Evolutionary conservation across 352 stramenopile genomes (phyloP).

Genomic region (Blastocystis sp.): DNA sequence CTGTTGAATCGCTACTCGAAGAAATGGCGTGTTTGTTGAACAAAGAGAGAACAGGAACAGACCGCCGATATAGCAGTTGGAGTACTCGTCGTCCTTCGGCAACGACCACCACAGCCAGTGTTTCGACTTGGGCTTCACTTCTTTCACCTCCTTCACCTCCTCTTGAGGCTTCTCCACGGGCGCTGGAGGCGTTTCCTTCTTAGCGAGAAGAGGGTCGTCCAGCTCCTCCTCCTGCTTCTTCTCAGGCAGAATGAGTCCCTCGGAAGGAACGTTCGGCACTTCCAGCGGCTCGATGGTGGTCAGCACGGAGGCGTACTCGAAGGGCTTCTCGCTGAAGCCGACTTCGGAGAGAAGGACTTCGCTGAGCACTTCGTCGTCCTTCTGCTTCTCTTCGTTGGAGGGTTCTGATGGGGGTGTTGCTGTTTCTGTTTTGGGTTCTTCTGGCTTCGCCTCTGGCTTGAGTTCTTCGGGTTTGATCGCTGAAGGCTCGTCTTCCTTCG

Average conservation of each 20-base stretch:
- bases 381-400: slow-evolving; percentile 4
- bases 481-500: not conserved
- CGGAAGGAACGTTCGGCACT: slow-evolving; percentile 11
- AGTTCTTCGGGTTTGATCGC: not conserved
- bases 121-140: not conserved
- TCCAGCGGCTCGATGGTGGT: slow-evolving; percentile 26
- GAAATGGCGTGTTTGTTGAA: slow-evolving; percentile 24
- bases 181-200: not conserved
- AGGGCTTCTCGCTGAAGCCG: not conserved
- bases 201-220: not conserved
- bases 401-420: not conserved
- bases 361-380: not conserved
- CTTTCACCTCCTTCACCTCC: not conserved
- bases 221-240: slow-evolving; percentile 27
- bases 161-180: not conserved
- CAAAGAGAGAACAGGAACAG: not conserved
- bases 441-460: not conserved
- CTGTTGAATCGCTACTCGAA: slow-evolving; percentile 82
- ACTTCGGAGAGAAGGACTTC: not conserved
- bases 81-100: not conserved
- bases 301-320: not conserved
- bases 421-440: not conserved
- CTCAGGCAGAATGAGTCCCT: not conserved
- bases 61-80: not conserved
- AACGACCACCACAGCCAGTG: not conserved